Evolutionary conservation across 371 early-diverging fungal species (phyloP).

Genomic region (Enterocytospora artemiae): DNA sequence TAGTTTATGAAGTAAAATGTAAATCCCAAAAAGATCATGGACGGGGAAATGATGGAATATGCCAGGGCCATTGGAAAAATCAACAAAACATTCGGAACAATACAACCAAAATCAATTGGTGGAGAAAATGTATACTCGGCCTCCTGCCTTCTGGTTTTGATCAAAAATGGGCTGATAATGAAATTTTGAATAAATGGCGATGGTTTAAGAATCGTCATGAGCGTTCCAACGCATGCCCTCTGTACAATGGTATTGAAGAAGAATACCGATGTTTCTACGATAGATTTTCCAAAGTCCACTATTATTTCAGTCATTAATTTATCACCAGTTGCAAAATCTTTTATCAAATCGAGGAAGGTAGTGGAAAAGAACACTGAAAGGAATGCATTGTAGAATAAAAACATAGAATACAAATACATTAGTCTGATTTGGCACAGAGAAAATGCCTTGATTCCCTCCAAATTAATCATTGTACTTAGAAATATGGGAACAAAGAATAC

Average conservation of each 20-base stretch:
- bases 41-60: slow-evolving; percentile 53
- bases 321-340: slow-evolving; percentile 23
- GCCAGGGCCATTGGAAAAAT: slow-evolving; percentile 56
- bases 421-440: slow-evolving; percentile 48
- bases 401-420: slow-evolving; percentile 49
- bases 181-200: slow-evolving; percentile 40
- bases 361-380: slow-evolving; percentile 51
- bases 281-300: slow-evolving; percentile 20
- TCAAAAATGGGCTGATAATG: slow-evolving; percentile 26
- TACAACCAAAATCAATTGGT: slow-evolving; percentile 52
- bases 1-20: slow-evolving; percentile 51
- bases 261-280: slow-evolving; percentile 46
- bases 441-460: slow-evolving; percentile 52
- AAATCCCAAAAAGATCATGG: slow-evolving; percentile 51
- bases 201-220: slow-evolving; percentile 52
- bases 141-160: slow-evolving; percentile 38
- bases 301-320: slow-evolving; percentile 13
- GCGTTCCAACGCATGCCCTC: slow-evolving; percentile 43
- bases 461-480: slow-evolving; percentile 35
- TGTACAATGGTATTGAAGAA: slow-evolving; percentile 58
- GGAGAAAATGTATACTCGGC: slow-evolving; percentile 32
- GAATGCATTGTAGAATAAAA: slow-evolving; percentile 59
- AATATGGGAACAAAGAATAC: slow-evolving; percentile 49
- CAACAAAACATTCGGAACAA: slow-evolving; percentile 55
- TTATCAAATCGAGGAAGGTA: slow-evolving; percentile 27